Percentiles rank a stretch among this genome's conserved stretches.
These are phyloP conservation scores for Macrotyloma uniflorum DNA, from an alignment of 306 rosid genomes.

Conservation along the genomic window DNA sequence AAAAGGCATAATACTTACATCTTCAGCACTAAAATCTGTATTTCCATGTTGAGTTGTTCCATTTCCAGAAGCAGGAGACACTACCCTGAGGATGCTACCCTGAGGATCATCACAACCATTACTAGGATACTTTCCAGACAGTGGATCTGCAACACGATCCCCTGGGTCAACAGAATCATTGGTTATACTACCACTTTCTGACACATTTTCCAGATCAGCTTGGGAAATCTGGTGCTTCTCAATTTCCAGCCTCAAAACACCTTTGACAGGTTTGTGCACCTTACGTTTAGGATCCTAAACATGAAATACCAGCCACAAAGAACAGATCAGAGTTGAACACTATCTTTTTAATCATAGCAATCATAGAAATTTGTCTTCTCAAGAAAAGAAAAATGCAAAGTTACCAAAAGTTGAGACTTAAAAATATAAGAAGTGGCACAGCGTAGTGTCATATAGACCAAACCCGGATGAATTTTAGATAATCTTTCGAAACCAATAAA, in stretches of 20 bases:
- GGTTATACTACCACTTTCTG: slow-evolving; percentile 87
- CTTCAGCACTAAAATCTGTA: slow-evolving; percentile 63
- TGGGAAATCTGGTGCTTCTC: slow-evolving; percentile 89
- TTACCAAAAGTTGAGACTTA: not conserved
- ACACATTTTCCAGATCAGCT: slow-evolving; percentile 79
- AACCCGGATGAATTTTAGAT: not conserved
- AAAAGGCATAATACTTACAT: slow-evolving; percentile 60
- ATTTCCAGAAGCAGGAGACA: slow-evolving; percentile 52
- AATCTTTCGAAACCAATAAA: not conserved
- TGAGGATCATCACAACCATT: slow-evolving; percentile 82
- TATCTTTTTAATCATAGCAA: slow-evolving; percentile 4
- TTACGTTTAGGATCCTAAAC: slow-evolving; percentile 92
- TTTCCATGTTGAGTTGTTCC: slow-evolving; percentile 67
- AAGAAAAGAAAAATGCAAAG: slow-evolving; percentile 12
- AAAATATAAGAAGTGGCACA: slow-evolving; percentile 13
- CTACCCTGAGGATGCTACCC: slow-evolving; percentile 70
- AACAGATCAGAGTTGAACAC: slow-evolving; percentile 25
- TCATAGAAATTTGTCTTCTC: slow-evolving; percentile 7
- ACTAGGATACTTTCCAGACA: slow-evolving; percentile 67
- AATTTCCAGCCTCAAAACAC: slow-evolving; percentile 87
- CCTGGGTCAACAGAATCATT: slow-evolving; percentile 81
- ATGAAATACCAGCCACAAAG: slow-evolving; percentile 32
- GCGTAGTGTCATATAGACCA: not conserved
- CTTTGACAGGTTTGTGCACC: slow-evolving; percentile 95
- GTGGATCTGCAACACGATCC: slow-evolving; percentile 64